Evolutionary conservation across 306 rosid species (phyloP), one percentile per base, ranked within the genome.

Genomic region (Oxytropis ochrocephala): DNA sequence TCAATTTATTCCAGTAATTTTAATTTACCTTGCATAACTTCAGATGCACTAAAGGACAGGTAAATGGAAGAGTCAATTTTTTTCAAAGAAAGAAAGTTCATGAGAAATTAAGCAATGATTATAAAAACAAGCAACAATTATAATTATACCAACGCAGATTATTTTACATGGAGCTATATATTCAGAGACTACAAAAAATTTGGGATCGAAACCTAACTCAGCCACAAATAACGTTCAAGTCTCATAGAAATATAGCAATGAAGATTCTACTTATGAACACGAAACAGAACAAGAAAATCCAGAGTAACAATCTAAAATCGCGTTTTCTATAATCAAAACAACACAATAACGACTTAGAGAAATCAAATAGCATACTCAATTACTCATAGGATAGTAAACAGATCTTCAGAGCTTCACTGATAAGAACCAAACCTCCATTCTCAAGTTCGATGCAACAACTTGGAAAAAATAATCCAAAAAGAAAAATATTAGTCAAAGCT

Each of bases 381-480:
- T 7, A 36, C 42, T 41, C 7, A 52, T 12, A 59, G 51, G 39
- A 19, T 39, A 13, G 21, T 7, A 50, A 66, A 49, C 66, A n/a
- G 57, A 83, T 82, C 86, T 86, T 76, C 57, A 74, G 17, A 54
- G 77, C 60, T 78, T 65, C 74, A 53, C 80, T 7, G 64, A 73
- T 1, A 64, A 71, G 59, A 62, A 66, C 50, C 78, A 65, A 43
- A 63, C 57, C 85, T 50, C 77, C 85, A 83, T 67, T 72, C 50
- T 1, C 78, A 47, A 86, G 73, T 81, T 78, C 81, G 84, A 86
- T 69, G 64, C 69, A 76, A 75, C 76, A 62, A 58, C 83, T 67
- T 78, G 32, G 53, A 58, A 41, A 55, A 13, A 78, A 64, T 0
- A 58, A 49, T 33, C 5, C 11, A 38, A 51, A 79, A 50, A 39